Evolutionary conservation across 2,329 filamentous ascomycete species (phyloP), one percentile per base, ranked within the genome.

Genomic region (Shiraia bambusicola): DNA sequence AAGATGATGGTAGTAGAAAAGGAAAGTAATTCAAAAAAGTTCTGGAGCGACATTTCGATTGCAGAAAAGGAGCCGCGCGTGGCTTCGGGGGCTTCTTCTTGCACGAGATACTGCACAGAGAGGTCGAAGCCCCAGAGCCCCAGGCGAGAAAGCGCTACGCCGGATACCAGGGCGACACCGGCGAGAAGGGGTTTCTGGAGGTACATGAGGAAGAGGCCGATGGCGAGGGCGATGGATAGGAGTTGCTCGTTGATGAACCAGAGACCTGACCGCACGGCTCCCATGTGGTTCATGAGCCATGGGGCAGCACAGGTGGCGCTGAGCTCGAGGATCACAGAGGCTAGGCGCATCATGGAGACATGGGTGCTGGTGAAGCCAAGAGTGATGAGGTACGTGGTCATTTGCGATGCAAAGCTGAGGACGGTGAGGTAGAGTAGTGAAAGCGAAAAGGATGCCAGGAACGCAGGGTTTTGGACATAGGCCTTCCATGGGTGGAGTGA

Each of bases 171-270:
- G 3, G 52, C 51, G 9, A 34, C 52, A 7, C 59, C 63, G 0
- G 63, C 61, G 10, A 58, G 30, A 30, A 54, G 55, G 38, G 52
- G 2, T 39, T 43, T 31, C 37, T 36, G 12, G 37, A 40, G 28
- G 11, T 55, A 41, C 6, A 42, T 29, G 10, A 56, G 47, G 42
- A 59, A 67, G 0, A 65, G 36, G 2, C 51, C 52, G 14, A 69
- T 61, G 55, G 70, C 50, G 36, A 76, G 60, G 59, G 71, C 50
- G 52, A 81, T 47, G 33, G 76, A 82, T 2, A 71, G 42, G n/a
- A 84, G 71, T 58, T 89, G 84, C 79, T 82, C 87, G 40, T 77
- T 82, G 8, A 84, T 59, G 48, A 81, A 82, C 87, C 87, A 90
- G 3, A 89, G 72, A 0, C 86, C 87, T 0, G 78, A 75, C n/a